Conservation (phyloP, 164 flowering plant genomes). For the Piper longum region DNA sequence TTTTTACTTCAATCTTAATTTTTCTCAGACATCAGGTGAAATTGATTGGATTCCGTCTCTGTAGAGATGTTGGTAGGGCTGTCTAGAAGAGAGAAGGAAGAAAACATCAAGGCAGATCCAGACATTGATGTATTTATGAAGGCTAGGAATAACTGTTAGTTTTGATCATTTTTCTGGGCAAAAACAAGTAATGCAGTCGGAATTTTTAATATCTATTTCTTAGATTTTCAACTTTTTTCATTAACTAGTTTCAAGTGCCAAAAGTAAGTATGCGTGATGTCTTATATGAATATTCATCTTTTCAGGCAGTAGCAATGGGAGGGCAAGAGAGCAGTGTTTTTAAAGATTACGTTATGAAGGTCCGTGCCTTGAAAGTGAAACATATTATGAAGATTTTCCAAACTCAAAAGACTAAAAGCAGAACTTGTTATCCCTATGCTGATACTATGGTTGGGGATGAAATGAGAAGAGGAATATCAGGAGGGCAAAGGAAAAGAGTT, state of each 20-base stretch:
- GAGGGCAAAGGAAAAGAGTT: conserved; percentile 35
- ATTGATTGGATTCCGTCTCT: background rate
- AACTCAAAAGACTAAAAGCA: background rate
- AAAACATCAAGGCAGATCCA: conserved; percentile 56
- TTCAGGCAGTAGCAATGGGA: conserved; percentile 46
- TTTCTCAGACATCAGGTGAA: background rate
- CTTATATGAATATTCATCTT: background rate
- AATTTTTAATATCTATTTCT: no score
- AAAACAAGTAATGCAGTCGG: no score
- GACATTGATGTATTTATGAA: conserved; percentile 71
- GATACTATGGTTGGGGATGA: conserved; percentile 34
- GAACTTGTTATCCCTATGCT: conserved; percentile 5
- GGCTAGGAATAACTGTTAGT: conserved; percentile 15
- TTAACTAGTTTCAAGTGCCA: no score
- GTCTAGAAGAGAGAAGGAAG: conserved; percentile 54
- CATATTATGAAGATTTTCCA: background rate
- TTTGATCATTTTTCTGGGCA: background rate
- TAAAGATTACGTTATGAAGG: conserved; percentile 68
- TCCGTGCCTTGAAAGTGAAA: conserved; percentile 4
- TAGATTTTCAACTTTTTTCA: no score
- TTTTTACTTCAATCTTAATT: background rate
- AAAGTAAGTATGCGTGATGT: background rate
- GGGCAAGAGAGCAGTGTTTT: conserved; percentile 54
- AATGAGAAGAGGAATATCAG: conserved; percentile 33
- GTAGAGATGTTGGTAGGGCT: conserved; percentile 43